Conservation (phyloP, 106 monocot genomes). For the Allium fistulosum region DNA sequence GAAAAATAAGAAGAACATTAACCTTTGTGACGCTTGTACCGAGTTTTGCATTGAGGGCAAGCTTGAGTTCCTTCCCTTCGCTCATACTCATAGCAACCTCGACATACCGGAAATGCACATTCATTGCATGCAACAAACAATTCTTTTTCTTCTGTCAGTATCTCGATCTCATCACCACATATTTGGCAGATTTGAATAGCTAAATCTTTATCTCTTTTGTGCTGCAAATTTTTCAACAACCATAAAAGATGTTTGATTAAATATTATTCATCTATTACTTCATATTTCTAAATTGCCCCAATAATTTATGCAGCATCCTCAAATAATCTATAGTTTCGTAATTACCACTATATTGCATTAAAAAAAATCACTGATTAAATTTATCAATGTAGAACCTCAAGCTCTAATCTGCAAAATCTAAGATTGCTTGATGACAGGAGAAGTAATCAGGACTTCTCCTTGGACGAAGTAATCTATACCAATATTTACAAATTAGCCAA, state of each 20-base stretch:
- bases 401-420: no score
- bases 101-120: slow-evolving; percentile 74
- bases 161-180: slow-evolving; percentile 63
- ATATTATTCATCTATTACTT: neutral
- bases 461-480: no score
- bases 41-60: slow-evolving; percentile 68
- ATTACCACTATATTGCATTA: neutral
- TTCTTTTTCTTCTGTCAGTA: slow-evolving; percentile 28
- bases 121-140: slow-evolving; percentile 84
- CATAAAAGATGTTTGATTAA: neutral
- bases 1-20: neutral
- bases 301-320: neutral
- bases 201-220: slow-evolving; percentile 6
- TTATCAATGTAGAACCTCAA: no score
- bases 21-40: slow-evolving; percentile 88
- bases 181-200: slow-evolving; percentile 50
- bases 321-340: neutral
- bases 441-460: no score
- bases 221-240: slow-evolving; percentile 24
- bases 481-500: no score
- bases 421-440: no score
- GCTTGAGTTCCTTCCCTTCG: slow-evolving; percentile 66
- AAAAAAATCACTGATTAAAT: neutral
- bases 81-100: slow-evolving; percentile 75
- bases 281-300: neutral